Evolutionary conservation across 345 rosid species (phyloP).

Genomic region (Hibiscus syriacus): DNA sequence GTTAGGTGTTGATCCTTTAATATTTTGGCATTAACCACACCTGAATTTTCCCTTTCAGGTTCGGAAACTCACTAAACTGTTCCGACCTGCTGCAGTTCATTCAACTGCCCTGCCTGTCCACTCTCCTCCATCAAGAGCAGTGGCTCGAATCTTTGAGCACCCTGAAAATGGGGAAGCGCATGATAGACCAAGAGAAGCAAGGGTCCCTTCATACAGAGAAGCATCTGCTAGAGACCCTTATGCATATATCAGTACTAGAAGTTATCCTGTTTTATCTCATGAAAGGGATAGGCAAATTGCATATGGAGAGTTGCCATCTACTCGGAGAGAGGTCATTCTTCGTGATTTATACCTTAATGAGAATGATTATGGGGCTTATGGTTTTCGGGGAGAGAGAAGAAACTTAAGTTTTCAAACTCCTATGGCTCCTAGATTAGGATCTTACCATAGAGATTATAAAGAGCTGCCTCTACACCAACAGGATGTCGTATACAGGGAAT

Average conservation of each 20-base stretch:
- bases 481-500: too few species aligned
- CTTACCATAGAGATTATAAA: too few species aligned
- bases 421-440: too few species aligned
- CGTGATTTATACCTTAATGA: too few species aligned
- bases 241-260: constrained; percentile 20
- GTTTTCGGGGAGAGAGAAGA: too few species aligned
- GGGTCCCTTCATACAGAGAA: constrained; percentile 23
- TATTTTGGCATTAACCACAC: constrained; percentile 1
- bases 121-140: constrained; percentile 17
- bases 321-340: constrained; percentile 30
- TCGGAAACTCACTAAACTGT: constrained; percentile 55
- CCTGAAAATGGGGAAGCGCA: constrained; percentile 21
- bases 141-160: constrained; percentile 4
- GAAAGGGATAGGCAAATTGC: constrained; percentile 40
- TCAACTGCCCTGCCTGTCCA: constrained; percentile 19
- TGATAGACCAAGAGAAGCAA: constrained; percentile 21
- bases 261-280: constrained; percentile 19
- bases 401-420: too few species aligned
- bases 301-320: constrained; percentile 15
- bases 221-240: constrained; percentile 25
- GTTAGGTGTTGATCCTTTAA: constrained; percentile 8
- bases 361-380: too few species aligned
- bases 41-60: constrained; percentile 36
- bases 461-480: too few species aligned
- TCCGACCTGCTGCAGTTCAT: constrained; percentile 44